These are phyloP conservation scores for Chlamydomonas urium DNA, from an alignment of 139 green algal genomes.

Conservation along the genomic window DNA sequence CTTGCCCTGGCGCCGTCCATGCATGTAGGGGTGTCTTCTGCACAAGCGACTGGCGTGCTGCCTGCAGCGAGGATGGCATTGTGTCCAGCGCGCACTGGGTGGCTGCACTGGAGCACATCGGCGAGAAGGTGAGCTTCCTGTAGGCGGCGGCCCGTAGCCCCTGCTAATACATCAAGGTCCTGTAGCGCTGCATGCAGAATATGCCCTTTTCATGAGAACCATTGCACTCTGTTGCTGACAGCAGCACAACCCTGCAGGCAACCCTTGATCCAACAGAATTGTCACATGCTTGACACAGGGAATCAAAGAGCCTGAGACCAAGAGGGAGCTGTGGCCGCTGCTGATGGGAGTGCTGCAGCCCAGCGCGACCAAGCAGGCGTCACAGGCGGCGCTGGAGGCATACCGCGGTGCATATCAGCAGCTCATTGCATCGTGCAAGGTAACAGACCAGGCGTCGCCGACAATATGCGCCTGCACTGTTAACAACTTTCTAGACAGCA, in stretches of 20 bases:
- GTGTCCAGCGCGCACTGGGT: neutral
- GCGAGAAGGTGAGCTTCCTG: constrained; percentile 16
- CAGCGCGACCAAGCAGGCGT: constrained; percentile 21
- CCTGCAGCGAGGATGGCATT: neutral
- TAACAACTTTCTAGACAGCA: constrained; percentile 11
- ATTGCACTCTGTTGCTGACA: neutral
- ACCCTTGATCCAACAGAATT: neutral
- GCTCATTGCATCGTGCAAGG: constrained; percentile 16
- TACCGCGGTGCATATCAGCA: neutral
- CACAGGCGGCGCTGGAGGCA: neutral
- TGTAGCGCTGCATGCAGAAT: neutral
- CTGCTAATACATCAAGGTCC: neutral
- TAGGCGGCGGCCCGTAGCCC: neutral
- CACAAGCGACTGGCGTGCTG: neutral
- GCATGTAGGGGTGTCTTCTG: neutral
- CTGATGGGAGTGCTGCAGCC: constrained; percentile 52
- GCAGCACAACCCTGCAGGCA: neutral
- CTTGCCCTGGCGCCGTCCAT: no score
- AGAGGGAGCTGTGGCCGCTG: constrained; percentile 55
- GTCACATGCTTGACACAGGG: constrained; percentile 28
- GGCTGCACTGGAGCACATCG: constrained; percentile 15
- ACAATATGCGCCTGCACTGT: neutral
- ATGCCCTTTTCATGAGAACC: neutral
- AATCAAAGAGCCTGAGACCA: constrained; percentile 41
- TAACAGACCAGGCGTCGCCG: neutral